These are phyloP conservation scores for Pulveroboletus sp. DNA, from an alignment of 768 basidiomycete genomes.

Conservation along the genomic window DNA sequence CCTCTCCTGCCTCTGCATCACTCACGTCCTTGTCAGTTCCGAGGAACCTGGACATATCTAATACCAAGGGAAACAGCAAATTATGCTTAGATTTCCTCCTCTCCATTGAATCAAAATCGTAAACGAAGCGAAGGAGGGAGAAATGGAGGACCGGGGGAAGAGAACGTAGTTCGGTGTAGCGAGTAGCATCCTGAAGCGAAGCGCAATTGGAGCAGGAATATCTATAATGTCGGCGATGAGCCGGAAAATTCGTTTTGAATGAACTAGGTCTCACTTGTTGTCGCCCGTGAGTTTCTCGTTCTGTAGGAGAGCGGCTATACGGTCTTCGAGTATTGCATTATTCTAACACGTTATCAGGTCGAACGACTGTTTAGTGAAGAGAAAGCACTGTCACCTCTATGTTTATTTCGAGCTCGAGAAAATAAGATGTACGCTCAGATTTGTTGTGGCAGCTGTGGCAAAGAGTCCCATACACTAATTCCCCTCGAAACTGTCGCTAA, in stretches of 20 bases:
- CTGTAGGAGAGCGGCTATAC: conserved; percentile 58
- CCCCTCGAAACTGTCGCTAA: conserved; percentile 74
- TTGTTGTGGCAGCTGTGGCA: conserved; percentile 65
- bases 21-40: conserved; percentile 22
- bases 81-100: conserved; percentile 84
- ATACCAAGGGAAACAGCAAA: conserved; percentile 67
- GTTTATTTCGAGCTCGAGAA: conserved; percentile 85
- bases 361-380: not conserved
- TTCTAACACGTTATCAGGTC: conserved; percentile 39
- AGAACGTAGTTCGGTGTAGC: conserved; percentile 62
- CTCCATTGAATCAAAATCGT: conserved; percentile 69
- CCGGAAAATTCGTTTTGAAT: not conserved
- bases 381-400: conserved; percentile 48
- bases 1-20: conserved; percentile 13
- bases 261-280: conserved; percentile 55
- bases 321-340: conserved; percentile 68
- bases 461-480: conserved; percentile 71
- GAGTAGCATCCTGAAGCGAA: conserved; percentile 69
- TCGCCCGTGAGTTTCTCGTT: conserved; percentile 75
- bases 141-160: conserved; percentile 90
- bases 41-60: conserved; percentile 73
- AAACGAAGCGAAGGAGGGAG: conserved; percentile 90
- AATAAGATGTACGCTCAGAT: conserved; percentile 68
- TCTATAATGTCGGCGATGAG: conserved; percentile 33
- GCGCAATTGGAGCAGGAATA: conserved; percentile 80